Conservation (phyloP, 2,329 filamentous ascomycete species). For the Xylaria sp. region DNA sequence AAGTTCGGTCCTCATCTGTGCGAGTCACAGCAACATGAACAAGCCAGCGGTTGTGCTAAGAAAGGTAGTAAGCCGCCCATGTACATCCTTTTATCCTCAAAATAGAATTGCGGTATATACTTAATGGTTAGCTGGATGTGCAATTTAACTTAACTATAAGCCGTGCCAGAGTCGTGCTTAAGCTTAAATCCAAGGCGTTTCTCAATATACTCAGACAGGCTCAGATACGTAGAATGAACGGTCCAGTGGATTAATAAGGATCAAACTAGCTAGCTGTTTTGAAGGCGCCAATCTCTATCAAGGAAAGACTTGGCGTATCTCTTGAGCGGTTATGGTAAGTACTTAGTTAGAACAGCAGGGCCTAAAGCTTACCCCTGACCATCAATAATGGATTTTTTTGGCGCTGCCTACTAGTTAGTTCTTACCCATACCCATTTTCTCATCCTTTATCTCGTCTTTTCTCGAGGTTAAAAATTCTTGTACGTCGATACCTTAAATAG, state of each 20-base stretch:
- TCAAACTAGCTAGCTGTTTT: constrained; percentile 2
- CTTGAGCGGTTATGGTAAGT: background rate
- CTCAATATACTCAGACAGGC: no score
- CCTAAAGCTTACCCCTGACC: constrained; percentile 13
- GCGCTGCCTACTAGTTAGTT: no score
- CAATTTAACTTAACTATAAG: no score
- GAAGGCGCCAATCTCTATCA: constrained; percentile 9
- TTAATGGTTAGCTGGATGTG: no score
- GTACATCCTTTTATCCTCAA: background rate
- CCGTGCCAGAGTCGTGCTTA: no score
- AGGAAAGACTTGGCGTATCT: constrained; percentile 11
- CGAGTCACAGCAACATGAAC: background rate
- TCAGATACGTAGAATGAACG: background rate
- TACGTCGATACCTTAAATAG: background rate
- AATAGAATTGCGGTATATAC: no score
- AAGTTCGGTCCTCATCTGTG: background rate
- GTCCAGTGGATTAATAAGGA: background rate
- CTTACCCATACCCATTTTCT: background rate
- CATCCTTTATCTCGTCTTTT: background rate
- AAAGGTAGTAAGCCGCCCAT: background rate
- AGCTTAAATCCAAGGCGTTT: background rate
- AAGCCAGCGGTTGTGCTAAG: background rate
- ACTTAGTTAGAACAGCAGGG: background rate
- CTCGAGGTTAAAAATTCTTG: background rate
- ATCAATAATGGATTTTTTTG: background rate